Evolutionary conservation across 495 filamentous ascomycete genomes (phyloP), one percentile per base, ranked within the genome.

Genomic region (Penicillium manginii): DNA sequence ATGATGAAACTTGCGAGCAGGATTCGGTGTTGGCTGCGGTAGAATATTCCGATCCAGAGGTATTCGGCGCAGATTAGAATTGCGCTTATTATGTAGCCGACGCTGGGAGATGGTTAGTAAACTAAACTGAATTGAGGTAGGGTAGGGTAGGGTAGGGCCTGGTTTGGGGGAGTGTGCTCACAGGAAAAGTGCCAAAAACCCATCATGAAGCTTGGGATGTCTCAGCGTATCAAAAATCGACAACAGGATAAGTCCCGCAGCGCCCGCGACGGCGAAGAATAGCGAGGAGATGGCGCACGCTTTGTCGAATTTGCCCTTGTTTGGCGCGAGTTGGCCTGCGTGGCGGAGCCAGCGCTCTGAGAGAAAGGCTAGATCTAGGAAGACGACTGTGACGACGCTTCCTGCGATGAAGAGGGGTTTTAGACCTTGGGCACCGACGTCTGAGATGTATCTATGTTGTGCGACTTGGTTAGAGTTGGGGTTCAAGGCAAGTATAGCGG

Each of bases 401-500:
- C 92, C 92, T 11, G 86, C 78, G 57, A 98, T 85, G 78, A 98
- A 98, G 2, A 98, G 78, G 0, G 94, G 94, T 60, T 97, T 91
- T 3, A 97, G 77, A 0, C 78, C 75, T 23, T 78, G 68, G 0
- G 88, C 88, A 58, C 92, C 94, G 26, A 97, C 80, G 73, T 97
- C 92, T n/a, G 86, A 89, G 62, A 92, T 91, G 69, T 76, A 81
- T 35, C 74, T 79, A 22, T 15, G 12, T n/a, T n/a, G n/a, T n/a
- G 26, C 4, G 19, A 47, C 21, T 39, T 50, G 1, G 7, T 43
- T 50, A 46, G 47, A 19, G 50, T n/a, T n/a, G n/a, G n/a, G 46
- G 7, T 33, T 33, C 31, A 33, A 33, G 31, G 11, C 31, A 33
- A 5, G n/a, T n/a, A n/a, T n/a, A n/a, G 11, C 31, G 31, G 31